Evolutionary conservation across 257 asterid species (phyloP), one percentile per base, ranked within the genome.

Genomic region (Solanum sitiens): DNA sequence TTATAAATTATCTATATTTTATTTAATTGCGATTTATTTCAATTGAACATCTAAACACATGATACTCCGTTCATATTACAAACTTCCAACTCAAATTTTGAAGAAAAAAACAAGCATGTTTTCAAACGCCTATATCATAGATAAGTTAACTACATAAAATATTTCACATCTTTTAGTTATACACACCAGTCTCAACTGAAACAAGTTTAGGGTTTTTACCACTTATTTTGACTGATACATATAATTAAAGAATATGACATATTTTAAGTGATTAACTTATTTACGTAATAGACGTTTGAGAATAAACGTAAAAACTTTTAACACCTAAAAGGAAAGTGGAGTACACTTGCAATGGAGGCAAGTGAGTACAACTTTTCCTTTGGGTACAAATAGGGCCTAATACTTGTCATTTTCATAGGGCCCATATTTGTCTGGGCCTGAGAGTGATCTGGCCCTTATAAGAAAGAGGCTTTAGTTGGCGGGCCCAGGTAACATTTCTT

Each of bases 181-280:
- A 37, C 10, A 20, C 18, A 73, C 11, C 10, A 11, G 1, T 21
- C 82, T 5, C 30, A 20, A 20, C 2, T 37, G 5, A 7, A 71
- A 37, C 6, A 73, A 37, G 2, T 5, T 7, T 20, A n/a, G 13
- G 50, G 0, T 2, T 18, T 18, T 73, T 21, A 73, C 9, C 16
- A 0, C 5, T 37, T 73, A 20, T 5, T 37, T 3, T 5, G 18
- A 0, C 9, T 4, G 11, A 73, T 21, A 1, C 5, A 0, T 35
- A 37, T 20, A 73, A 73, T 37, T 10, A 35, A 73, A 35, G 5
- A 37, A 20, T 0, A 37, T 73, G 5, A 37, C 1, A 21, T 37
- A 73, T 73, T 37, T 20, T 73, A 37, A 20, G 10, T 20, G 18
- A 3, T 73, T 73, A 73, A 37, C 3, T 35, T 12, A 73, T 37